These are phyloP conservation scores for Thalia dealbata DNA, from an alignment of 176 grass and related monocot species.

Conservation along the genomic window DNA sequence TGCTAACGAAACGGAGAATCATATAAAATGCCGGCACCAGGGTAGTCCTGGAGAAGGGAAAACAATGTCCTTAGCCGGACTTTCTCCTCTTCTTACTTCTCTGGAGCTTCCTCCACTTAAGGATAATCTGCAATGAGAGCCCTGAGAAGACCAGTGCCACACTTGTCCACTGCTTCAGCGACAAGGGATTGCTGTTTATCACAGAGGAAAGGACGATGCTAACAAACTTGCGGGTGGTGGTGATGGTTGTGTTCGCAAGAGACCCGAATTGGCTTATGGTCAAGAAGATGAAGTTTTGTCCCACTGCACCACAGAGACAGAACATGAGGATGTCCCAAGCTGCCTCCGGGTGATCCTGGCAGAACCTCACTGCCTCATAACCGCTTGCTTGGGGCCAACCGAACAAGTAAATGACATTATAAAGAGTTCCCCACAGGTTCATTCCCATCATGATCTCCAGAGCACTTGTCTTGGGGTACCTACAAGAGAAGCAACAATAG, in stretches of 20 bases:
- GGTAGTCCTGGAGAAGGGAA: neutral
- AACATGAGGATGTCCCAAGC: conserved; percentile 86
- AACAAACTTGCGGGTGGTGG: conserved; percentile 64
- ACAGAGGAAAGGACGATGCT: conserved; percentile 13
- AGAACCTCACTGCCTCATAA: conserved; percentile 75
- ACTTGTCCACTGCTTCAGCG: conserved; percentile 20
- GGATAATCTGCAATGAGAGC: conserved; percentile 21
- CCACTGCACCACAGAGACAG: conserved; percentile 72
- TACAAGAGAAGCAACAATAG: conserved; percentile 17
- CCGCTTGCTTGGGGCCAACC: conserved; percentile 71
- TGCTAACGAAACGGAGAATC: neutral
- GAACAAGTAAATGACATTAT: conserved; percentile 85
- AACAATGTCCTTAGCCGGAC: neutral
- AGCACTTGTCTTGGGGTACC: conserved; percentile 79
- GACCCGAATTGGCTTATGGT: conserved; percentile 94
- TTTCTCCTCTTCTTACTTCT: conserved; percentile 7
- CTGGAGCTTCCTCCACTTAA: conserved; percentile 26
- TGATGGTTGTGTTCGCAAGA: conserved; percentile 93
- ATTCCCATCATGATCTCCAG: conserved; percentile 99
- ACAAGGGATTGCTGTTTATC: conserved; percentile 17
- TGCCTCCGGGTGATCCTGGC: conserved; percentile 70
- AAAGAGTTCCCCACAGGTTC: conserved; percentile 96
- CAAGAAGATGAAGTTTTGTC: conserved; percentile 98
- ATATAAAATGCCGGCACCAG: neutral
- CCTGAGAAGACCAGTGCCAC: conserved; percentile 21